Evolutionary conservation across 2,329 filamentous ascomycete genomes (phyloP).

Genomic region (Epichloe sibirici): DNA sequence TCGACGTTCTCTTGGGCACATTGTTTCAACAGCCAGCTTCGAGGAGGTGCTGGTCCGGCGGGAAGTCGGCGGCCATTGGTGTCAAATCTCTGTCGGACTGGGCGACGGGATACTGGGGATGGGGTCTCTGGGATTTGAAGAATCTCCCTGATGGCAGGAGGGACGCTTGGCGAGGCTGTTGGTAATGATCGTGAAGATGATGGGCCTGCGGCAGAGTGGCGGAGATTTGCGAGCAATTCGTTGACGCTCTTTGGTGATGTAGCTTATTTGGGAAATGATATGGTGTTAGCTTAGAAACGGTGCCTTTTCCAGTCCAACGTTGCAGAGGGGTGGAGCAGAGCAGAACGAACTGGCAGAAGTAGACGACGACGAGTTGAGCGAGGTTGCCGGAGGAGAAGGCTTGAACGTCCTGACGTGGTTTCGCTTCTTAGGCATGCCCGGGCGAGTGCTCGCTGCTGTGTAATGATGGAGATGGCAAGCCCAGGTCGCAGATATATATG

Average conservation of each 20-base stretch:
- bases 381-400: slow-evolving; percentile 42
- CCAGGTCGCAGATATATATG: neutral
- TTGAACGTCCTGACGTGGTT: slow-evolving; percentile 44
- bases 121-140: slow-evolving; percentile 48
- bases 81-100: slow-evolving; percentile 29
- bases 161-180: slow-evolving; percentile 38
- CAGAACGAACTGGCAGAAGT: neutral
- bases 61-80: slow-evolving; percentile 38
- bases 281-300: neutral
- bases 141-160: slow-evolving; percentile 45
- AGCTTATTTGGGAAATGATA: slow-evolving; percentile 11
- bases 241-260: slow-evolving; percentile 37
- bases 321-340: neutral
- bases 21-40: slow-evolving; percentile 36
- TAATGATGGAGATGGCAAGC: neutral
- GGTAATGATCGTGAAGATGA: slow-evolving; percentile 17
- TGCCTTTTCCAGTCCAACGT: neutral
- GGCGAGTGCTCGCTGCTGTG: slow-evolving; percentile 5
- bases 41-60: slow-evolving; percentile 46
- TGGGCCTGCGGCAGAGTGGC: slow-evolving; percentile 29
- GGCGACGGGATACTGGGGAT: slow-evolving; percentile 35
- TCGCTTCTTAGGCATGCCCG: slow-evolving; percentile 53
- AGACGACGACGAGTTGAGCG: slow-evolving; percentile 14
- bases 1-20: slow-evolving; percentile 8
- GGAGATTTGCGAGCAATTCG: slow-evolving; percentile 45